These are phyloP conservation scores for Xylaria digitata DNA, from an alignment of 2,329 filamentous ascomycete species.

Conservation along the genomic window DNA sequence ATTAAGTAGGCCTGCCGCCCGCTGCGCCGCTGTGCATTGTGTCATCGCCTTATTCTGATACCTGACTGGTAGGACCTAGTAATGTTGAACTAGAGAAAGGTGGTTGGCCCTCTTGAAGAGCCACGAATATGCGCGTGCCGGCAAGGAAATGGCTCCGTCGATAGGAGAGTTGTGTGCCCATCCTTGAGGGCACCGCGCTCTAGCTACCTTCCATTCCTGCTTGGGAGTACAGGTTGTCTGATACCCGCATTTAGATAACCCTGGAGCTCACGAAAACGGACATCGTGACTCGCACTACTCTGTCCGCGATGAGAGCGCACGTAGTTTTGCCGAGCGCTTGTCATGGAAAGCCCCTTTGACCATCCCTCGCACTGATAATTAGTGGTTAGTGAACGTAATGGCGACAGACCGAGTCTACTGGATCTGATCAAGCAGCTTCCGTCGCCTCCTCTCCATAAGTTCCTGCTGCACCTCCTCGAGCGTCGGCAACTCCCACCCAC, in stretches of 20 bases:
- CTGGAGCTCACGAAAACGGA: background rate
- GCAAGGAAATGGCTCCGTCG: background rate
- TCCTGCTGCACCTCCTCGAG: constrained; percentile 95
- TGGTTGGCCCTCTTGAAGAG: background rate
- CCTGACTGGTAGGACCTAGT: too few species aligned
- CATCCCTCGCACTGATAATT: background rate
- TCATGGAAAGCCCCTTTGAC: background rate
- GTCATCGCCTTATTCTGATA: background rate
- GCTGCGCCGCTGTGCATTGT: background rate
- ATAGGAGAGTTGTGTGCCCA: background rate
- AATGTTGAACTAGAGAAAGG: background rate
- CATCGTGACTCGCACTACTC: background rate
- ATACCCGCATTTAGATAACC: background rate
- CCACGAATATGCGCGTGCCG: background rate
- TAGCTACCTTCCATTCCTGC: background rate
- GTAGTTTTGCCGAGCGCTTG: background rate
- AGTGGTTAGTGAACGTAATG: background rate
- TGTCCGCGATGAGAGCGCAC: background rate
- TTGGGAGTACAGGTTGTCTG: background rate
- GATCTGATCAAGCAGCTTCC: constrained; percentile 86
- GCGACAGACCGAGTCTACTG: constrained; percentile 37
- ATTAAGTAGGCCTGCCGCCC: background rate
- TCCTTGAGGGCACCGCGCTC: background rate
- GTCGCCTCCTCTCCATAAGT: constrained; percentile 84
- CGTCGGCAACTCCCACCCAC: constrained; percentile 84